Percentiles rank a stretch among this genome's conserved stretches.
Conservation (phyloP, 2,329 filamentous ascomycete genomes). For the Pseudogymnoascus sp. region DNA sequence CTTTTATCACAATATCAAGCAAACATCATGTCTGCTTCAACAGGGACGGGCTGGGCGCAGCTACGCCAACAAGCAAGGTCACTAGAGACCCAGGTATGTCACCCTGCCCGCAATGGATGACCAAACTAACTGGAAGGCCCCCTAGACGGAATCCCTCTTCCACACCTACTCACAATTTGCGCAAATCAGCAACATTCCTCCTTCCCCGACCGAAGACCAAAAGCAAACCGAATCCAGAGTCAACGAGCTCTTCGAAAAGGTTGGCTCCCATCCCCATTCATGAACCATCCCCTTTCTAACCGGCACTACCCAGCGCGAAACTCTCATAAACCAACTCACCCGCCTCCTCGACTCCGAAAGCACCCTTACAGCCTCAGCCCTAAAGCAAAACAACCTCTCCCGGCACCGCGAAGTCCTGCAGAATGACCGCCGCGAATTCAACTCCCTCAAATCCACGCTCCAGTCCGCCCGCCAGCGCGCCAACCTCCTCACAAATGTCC, state of each 20-base stretch:
- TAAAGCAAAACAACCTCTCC: constrained; percentile 94
- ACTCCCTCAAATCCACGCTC: constrained; percentile 64
- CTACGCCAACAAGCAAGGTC: constrained; percentile 84
- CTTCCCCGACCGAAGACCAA: constrained; percentile 81
- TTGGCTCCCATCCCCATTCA: constrained; percentile 31
- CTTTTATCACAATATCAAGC: not conserved
- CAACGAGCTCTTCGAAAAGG: constrained; percentile 75
- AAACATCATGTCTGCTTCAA: constrained; percentile 24
- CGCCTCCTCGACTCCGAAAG: constrained; percentile 91
- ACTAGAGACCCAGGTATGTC: constrained; percentile 75
- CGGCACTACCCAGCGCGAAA: constrained; percentile 58
- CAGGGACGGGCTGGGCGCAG: constrained; percentile 68
- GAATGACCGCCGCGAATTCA: constrained; percentile 77
- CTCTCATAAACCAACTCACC: constrained; percentile 69
- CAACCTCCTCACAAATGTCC: constrained; percentile 83
- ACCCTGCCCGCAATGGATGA: not conserved
- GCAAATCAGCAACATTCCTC: constrained; percentile 65
- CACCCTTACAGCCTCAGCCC: constrained; percentile 72
- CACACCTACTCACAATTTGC: constrained; percentile 89
- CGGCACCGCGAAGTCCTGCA: constrained; percentile 83
- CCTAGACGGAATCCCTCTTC: constrained; percentile 73
- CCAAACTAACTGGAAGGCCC: constrained; percentile 4
- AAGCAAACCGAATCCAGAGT: constrained; percentile 68
- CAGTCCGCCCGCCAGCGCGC: constrained; percentile 72
- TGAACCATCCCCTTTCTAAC: not conserved